These are phyloP conservation scores for Chaetomiaceae sp. DNA, from an alignment of 2,329 filamentous ascomycete species.

Conservation along the genomic window DNA sequence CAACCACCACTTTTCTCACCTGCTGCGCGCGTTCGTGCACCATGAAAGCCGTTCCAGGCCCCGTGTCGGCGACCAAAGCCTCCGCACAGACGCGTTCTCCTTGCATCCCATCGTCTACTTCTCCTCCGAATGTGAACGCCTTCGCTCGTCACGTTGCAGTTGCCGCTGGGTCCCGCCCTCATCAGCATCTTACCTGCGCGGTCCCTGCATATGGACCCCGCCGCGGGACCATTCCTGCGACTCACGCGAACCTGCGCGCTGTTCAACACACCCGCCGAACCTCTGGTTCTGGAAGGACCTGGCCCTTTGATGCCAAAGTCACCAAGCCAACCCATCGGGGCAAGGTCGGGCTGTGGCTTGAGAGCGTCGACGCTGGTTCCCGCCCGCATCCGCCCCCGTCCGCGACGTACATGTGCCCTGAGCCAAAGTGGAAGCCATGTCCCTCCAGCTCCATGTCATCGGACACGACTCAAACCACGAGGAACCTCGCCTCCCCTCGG, in stretches of 20 bases:
- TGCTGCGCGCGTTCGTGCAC: background rate
- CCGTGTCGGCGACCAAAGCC: background rate
- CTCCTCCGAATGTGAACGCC: too few species aligned
- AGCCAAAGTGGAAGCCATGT: too few species aligned
- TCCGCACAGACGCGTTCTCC: background rate
- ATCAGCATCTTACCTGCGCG: background rate
- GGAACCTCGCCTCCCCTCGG: slow-evolving; percentile 1
- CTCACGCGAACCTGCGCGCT: background rate
- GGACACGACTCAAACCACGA: background rate
- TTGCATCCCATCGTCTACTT: background rate
- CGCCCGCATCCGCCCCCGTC: too few species aligned
- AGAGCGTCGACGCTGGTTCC: background rate
- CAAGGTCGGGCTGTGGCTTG: slow-evolving; percentile 7
- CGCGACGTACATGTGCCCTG: too few species aligned
- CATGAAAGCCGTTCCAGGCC: slow-evolving; percentile 2
- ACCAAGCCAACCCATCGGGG: slow-evolving; percentile 1
- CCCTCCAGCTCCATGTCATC: background rate
- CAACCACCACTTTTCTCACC: too few species aligned
- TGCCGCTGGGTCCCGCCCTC: background rate
- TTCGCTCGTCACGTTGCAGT: background rate
- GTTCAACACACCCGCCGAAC: background rate
- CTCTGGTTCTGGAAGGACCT: background rate
- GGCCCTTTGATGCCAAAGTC: background rate
- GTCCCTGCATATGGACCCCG: background rate
- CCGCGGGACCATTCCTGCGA: background rate